Percentiles rank a stretch among this genome's conserved stretches.
phyloP scores from a whole-genome alignment of 2,329 filamentous ascomycete species.

The Apiospora pterosperma region DNA sequence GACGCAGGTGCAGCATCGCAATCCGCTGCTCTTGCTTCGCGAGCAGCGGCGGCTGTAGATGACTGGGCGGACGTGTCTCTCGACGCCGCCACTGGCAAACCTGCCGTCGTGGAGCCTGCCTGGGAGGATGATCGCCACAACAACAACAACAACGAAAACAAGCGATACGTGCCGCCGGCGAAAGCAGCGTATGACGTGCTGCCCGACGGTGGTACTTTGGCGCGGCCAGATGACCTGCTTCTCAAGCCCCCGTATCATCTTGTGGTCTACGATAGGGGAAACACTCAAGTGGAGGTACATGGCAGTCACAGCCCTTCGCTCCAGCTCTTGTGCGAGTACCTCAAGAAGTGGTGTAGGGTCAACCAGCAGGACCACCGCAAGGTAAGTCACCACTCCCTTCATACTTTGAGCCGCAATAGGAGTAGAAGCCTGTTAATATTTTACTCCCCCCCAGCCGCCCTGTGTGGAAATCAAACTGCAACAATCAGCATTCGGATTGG shows the following conservation, averaged over 20 bases:
- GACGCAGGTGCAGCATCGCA: constrained; percentile 3
- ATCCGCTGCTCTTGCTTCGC: neutral
- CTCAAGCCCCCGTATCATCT: constrained; percentile 46
- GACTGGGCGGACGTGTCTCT: constrained; percentile 43
- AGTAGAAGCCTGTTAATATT: neutral
- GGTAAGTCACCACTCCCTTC: constrained; percentile 18
- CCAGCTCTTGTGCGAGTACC: constrained; percentile 41
- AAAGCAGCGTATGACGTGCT: constrained; percentile 27
- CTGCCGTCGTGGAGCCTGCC: constrained; percentile 8
- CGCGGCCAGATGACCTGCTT: constrained; percentile 45
- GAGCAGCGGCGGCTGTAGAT: constrained; percentile 22
- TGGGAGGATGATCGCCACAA: neutral
- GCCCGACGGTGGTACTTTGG: constrained; percentile 37
- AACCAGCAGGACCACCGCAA: constrained; percentile 36
- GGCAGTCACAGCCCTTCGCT: constrained; percentile 45
- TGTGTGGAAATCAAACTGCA: constrained; percentile 38
- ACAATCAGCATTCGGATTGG: constrained; percentile 42
- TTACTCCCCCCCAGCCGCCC: constrained; percentile 31
- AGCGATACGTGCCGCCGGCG: neutral
- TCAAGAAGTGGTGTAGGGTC: constrained; percentile 43
- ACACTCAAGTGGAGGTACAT: constrained; percentile 36
- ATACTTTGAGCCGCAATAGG: neutral
- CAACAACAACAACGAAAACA: too few relatives aligned
- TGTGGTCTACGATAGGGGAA: constrained; percentile 29
- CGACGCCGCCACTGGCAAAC: constrained; percentile 24